Base-by-base conservation (phyloP, 2,329 filamentous ascomycete genomes). In the Epichloe scottii region DNA sequence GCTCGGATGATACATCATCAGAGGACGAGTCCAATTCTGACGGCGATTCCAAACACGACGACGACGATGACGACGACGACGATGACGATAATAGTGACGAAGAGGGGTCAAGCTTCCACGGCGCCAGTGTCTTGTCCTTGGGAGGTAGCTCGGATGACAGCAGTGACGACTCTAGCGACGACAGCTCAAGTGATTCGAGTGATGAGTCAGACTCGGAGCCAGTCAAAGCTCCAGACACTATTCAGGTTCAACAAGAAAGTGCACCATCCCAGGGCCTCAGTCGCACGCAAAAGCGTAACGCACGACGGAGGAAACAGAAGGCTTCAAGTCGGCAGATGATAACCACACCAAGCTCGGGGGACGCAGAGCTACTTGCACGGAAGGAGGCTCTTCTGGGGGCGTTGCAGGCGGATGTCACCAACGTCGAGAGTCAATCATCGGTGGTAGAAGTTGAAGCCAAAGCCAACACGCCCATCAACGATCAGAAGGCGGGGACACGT, bases 241-340 rank as follows among this genome's bases (percentile, higher is more conserved):
- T 6, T 15, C 23, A 26, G 26, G 15, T 17, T 17, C n/a, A 40
- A 37, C 21, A 26, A 38, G 46, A 34, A 43, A 46, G 17, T 10
- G 41, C 42, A 30, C 52, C 70, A 5, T 64, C 64, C 1, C 54
- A 60, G 15, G 72, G 72, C 2, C 60, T 73, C 47, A 61, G 63
- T 0, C 66, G 58, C 35, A 80, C 77, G 0, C 72, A 73, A 56
- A 75, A 69, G 53, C 70, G 77, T 5, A 81, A 81, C 54, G 70
- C 69, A 8, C 68, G 77, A 30, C 69, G 76, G 42, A 71, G 71
- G 35, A 62, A 64, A 3, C 63, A 65, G 3, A 69, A 70, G 51
- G 55, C 54, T 2, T 11, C 57, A 14, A 56, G 41, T 17, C 35
- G 19, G 17, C 26, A 49, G 37, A 38, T 37, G 5, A 35, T n/a